Evolutionary conservation across 2,329 filamentous ascomycete genomes (phyloP), one percentile per base, ranked within the genome.

Genomic region (Bipolaris gigantea): DNA sequence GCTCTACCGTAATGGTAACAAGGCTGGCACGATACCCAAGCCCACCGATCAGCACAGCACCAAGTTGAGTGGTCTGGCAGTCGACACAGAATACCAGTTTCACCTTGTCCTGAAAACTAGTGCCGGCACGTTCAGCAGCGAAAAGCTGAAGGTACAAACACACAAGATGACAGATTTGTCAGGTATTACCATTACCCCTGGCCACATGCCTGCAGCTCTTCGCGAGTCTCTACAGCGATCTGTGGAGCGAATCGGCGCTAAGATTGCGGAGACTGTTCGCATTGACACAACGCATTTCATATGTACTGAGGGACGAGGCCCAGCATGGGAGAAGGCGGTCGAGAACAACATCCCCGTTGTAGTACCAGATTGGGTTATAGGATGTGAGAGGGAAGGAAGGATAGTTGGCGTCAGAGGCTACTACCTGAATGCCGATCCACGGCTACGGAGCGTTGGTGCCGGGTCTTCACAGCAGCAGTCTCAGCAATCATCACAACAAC

Each of bases 231-330:
- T 99, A 18, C 81, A 83, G 42, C 82, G 81, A 41, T 90, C 92
- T 1, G 85, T 97, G 33, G 87, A 94, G 69, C 84, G 91, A 63
- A 96, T 99, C 65, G 94, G 94, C 44, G 94, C 91, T 57, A 96
- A 94, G 80, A 81, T 97, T 60, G 89, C 91, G 53, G 93, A 97
- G 65, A 84, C 84, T 11, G 92, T 97, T 47, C 85, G 93, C 67
- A 97, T 99, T 70, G 94, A 99, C 73, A 99, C 94, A 0, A 99
- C 94, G 15, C 94, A 99, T 76, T 99, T 99, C 73, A 91, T 99
- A 55, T 97, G 93, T 60, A 96, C 91, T 9, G 94, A 99, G 74
- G 92, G 92, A 27, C 82, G 92, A 51, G 94, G 94, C 30, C 83
- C 89, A 46, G 83, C 88, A 11, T 99, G 94, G 94, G 94, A 99